These are phyloP conservation scores for Cytidiella melzeri DNA, from an alignment of 768 basidiomycete genomes.

Conservation along the genomic window DNA sequence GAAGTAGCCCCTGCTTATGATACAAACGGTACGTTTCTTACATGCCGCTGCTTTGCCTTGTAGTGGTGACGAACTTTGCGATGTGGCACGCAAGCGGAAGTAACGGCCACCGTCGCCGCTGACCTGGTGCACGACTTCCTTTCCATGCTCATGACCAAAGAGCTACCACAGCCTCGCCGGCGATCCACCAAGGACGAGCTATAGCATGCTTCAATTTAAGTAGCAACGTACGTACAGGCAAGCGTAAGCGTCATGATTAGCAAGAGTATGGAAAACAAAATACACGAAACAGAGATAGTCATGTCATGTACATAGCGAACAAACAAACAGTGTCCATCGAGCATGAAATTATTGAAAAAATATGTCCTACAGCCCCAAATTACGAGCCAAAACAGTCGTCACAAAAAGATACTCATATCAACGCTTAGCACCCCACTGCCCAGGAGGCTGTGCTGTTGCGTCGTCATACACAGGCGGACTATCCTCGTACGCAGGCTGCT, in stretches of 20 bases:
- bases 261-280: no score
- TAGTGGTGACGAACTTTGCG: constrained; percentile 1
- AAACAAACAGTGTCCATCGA: neutral
- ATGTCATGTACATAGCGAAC: no score
- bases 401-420: constrained; percentile 11
- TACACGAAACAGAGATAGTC: no score
- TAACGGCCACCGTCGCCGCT: constrained; percentile 63
- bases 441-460: constrained; percentile 40
- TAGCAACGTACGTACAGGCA: no score
- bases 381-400: no score
- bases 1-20: constrained; percentile 75
- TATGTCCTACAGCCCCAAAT: neutral
- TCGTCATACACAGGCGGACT: constrained; percentile 64
- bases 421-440: constrained; percentile 46
- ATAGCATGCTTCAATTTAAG: neutral
- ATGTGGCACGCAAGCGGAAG: constrained; percentile 41
- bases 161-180: constrained; percentile 28
- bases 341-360: neutral
- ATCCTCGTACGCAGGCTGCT: constrained; percentile 37
- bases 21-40: constrained; percentile 38
- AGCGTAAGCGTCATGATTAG: no score
- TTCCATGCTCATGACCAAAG: constrained; percentile 47
- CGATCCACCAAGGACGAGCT: constrained; percentile 3
- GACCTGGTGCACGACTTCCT: constrained; percentile 66
- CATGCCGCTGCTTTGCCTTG: neutral